These are phyloP conservation scores for Tylopilus rubrobrunneus DNA, from an alignment of 768 basidiomycete genomes.

Conservation along the genomic window DNA sequence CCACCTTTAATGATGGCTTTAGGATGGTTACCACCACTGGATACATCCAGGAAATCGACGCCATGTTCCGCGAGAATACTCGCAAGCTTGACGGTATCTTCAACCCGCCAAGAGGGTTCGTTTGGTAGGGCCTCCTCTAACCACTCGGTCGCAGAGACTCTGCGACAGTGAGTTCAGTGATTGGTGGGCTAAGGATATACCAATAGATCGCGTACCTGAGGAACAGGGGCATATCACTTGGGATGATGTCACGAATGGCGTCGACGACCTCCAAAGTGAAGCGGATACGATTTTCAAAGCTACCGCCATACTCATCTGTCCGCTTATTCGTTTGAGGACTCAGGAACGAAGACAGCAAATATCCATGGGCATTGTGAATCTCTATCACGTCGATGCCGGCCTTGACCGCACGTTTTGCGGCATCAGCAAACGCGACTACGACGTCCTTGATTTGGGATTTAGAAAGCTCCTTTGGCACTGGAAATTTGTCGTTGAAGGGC, in stretches of 20 bases:
- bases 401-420: conserved; percentile 48
- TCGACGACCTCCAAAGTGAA: conserved; percentile 60
- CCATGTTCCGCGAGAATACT: conserved; percentile 57
- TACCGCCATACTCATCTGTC: conserved; percentile 67
- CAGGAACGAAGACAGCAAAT: conserved; percentile 52
- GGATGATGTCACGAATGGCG: conserved; percentile 57
- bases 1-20: conserved; percentile 27
- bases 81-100: conserved; percentile 64
- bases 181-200: background rate
- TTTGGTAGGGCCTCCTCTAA: conserved; percentile 53
- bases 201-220: conserved; percentile 43
- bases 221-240: conserved; percentile 64
- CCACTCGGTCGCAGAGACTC: conserved; percentile 75
- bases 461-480: conserved; percentile 54
- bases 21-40: conserved; percentile 55
- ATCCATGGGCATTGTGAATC: conserved; percentile 65
- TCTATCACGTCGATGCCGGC: conserved; percentile 61
- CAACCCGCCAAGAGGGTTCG: conserved; percentile 61
- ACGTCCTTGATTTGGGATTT: conserved; percentile 53
- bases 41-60: conserved; percentile 74
- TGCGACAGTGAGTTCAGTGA: background rate
- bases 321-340: conserved; percentile 60
- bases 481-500: conserved; percentile 39
- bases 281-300: conserved; percentile 64
- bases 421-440: conserved; percentile 51